Evolutionary conservation across 1,284 basidiomycete species (phyloP), one percentile per base, ranked within the genome.

Genomic region (Boletellus dicymbophilus): DNA sequence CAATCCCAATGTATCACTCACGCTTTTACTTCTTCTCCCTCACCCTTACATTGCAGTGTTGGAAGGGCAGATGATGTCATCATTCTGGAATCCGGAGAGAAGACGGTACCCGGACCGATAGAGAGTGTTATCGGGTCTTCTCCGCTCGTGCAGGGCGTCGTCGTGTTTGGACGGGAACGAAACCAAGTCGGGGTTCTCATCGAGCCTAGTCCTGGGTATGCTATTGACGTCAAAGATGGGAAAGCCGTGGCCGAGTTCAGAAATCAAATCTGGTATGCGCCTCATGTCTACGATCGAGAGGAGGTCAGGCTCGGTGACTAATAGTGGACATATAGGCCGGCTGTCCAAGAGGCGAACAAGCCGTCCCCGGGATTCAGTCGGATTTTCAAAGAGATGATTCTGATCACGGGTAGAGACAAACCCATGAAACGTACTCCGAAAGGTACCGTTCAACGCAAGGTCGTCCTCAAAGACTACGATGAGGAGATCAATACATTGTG

Each of bases 141-240:
- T 6, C 49, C 45, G 6, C 34, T 51, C 4, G 34, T 48, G 2
- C 34, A 60, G 9, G 69, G 61, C 0, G 62, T 62, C 8, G 46
- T 75, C 27, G 63, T 79, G 57, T 79, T 77, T 21, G 76, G 78
- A 18, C 57, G 68, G 1, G 69, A 61, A 13, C 69, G 63, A 12
- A 61, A 67, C 21, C 70, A 73, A 49, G 60, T 69, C 7, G 76
- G 77, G 2, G 53, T 75, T 23, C 60, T 78, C 37, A 55, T 79
- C 39, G 73, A 78, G 42, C 70, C 68, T 1, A 52, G 49, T 1
- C 31, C 49, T 0, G 61, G 38, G 11, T 22, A 61, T 13, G 42
- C 44, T 0, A 53, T 76, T 33, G 62, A 76, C 37, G 48, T 66
- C 21, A 31, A 52, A 0, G 58, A 72, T 28, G 51, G 55, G 15